A percentile compares a stretch with the other conserved stretches of the same genome.
Evolutionary conservation across 441 rosid genomes (phyloP).

Genomic region (Populus hybrid): DNA sequence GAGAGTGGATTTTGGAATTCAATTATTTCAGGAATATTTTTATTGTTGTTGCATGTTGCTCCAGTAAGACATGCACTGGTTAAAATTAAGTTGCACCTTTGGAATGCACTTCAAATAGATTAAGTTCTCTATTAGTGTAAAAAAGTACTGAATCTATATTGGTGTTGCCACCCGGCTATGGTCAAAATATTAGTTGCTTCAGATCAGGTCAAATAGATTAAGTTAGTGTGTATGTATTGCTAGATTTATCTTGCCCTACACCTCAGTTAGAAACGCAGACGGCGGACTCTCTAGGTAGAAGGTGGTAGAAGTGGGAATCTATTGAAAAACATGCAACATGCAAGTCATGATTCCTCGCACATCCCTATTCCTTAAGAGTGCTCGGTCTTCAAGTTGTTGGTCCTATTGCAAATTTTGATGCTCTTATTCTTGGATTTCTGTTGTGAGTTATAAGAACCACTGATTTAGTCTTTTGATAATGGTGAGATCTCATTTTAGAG

Average conservation of each 20-base stretch:
- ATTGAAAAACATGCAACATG: neutral
- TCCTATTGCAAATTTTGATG: neutral
- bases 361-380: neutral
- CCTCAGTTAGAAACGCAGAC: neutral
- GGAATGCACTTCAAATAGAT: neutral
- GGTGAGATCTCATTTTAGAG: neutral
- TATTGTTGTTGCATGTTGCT: neutral
- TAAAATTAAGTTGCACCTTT: neutral
- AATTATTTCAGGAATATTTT: no score
- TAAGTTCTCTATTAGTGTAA: no score
- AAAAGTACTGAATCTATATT: neutral
- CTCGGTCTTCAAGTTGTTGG: neutral
- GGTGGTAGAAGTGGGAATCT: no score
- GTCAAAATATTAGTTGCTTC: neutral
- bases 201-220: neutral
- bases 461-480: neutral
- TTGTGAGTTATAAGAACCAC: neutral
- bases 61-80: neutral
- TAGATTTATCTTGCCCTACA: neutral
- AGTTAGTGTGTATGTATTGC: neutral
- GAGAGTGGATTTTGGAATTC: no score
- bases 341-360: neutral
- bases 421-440: neutral
- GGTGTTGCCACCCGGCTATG: neutral
- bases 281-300: no score